phyloP scores from a whole-genome alignment of 2,329 filamentous ascomycete genomes.

The Alternaria gansuensis region DNA sequence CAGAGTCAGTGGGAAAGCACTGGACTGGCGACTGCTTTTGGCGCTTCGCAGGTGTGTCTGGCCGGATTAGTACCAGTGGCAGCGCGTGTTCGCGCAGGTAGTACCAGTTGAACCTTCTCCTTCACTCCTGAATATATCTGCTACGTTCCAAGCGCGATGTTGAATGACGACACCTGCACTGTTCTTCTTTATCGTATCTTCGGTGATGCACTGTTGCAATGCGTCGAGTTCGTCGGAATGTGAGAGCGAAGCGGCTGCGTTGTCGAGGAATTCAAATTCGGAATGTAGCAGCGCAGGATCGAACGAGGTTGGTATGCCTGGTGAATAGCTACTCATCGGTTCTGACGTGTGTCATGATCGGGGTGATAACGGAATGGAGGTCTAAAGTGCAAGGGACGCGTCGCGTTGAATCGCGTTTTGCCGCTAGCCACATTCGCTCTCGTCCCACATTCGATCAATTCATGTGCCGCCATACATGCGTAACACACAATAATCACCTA shows the following conservation, averaged over 20 bases:
- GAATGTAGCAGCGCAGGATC: slow-evolving; percentile 62
- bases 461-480: background rate
- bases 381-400: slow-evolving; percentile 19
- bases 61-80: slow-evolving; percentile 30
- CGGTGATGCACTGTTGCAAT: slow-evolving; percentile 53
- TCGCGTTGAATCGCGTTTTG: slow-evolving; percentile 30
- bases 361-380: slow-evolving; percentile 10
- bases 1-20: slow-evolving; percentile 23
- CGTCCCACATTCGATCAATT: slow-evolving; percentile 7
- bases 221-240: slow-evolving; percentile 61
- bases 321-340: slow-evolving; percentile 43
- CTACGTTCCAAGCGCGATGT: slow-evolving; percentile 59
- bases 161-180: slow-evolving; percentile 60
- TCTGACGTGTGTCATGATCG: slow-evolving; percentile 7
- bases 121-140: slow-evolving; percentile 62
- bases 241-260: slow-evolving; percentile 36
- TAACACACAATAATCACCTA: background rate
- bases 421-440: slow-evolving; percentile 24
- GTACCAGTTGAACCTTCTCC: slow-evolving; percentile 53
- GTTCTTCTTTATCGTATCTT: slow-evolving; percentile 55
- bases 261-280: slow-evolving; percentile 46
- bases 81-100: slow-evolving; percentile 13
- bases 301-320: slow-evolving; percentile 58
- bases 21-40: slow-evolving; percentile 21
- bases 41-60: slow-evolving; percentile 48